Evolutionary conservation across 108 stramenopile species (phyloP).

Genomic region (Pseudonitzschia pungens): DNA sequence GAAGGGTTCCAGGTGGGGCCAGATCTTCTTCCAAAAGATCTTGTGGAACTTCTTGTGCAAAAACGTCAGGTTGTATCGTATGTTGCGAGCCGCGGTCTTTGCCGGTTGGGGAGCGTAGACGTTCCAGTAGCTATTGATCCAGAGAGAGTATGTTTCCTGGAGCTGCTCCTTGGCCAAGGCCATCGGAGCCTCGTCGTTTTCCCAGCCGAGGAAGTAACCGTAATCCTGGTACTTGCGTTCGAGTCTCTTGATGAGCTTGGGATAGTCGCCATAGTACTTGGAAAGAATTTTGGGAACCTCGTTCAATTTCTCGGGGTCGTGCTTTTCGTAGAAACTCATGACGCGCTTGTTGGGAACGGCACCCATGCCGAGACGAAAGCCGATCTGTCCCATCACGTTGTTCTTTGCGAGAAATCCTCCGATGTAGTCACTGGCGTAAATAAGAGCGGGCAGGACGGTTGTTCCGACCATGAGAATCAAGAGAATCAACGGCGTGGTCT

Average conservation of each 20-base stretch:
- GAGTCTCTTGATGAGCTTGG: slow-evolving; percentile 76
- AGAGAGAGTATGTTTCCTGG: slow-evolving; percentile 53
- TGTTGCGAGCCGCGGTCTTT: slow-evolving; percentile 74
- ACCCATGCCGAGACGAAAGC: slow-evolving; percentile 79
- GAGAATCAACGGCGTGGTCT: slow-evolving; percentile 74
- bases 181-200: slow-evolving; percentile 84
- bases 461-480: slow-evolving; percentile 83
- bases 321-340: slow-evolving; percentile 89
- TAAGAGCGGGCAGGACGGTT: slow-evolving; percentile 73
- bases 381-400: slow-evolving; percentile 65
- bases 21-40: slow-evolving; percentile 72
- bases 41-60: slow-evolving; percentile 67
- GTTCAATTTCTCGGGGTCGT: slow-evolving; percentile 77
- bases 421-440: slow-evolving; percentile 71
- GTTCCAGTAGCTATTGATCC: slow-evolving; percentile 64
- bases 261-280: slow-evolving; percentile 91
- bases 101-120: slow-evolving; percentile 69
- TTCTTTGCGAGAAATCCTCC: slow-evolving; percentile 54
- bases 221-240: slow-evolving; percentile 92
- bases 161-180: slow-evolving; percentile 66
- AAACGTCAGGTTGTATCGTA: slow-evolving; percentile 70
- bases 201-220: slow-evolving; percentile 90
- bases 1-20: slow-evolving; percentile 84
- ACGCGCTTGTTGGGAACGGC: slow-evolving; percentile 81
- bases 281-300: slow-evolving; percentile 73